phyloP scores from a whole-genome alignment of 768 basidiomycete species.

The Brasilioporus rufonigricans region DNA sequence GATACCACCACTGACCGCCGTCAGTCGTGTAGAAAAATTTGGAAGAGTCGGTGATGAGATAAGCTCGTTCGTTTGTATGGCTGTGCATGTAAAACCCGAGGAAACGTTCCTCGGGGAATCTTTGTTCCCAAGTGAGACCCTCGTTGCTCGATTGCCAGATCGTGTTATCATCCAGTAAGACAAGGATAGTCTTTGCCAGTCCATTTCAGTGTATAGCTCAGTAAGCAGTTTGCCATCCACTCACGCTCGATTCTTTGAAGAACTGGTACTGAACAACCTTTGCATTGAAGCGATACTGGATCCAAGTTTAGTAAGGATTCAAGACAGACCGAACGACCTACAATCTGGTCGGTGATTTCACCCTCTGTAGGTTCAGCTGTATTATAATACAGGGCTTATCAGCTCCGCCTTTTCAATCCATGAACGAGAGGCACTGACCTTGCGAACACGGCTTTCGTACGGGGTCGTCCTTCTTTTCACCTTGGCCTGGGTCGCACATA shows the following conservation, averaged over 20 bases:
- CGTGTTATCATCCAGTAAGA: slow-evolving; percentile 69
- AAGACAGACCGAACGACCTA: slow-evolving; percentile 34
- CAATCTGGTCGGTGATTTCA: slow-evolving; percentile 69
- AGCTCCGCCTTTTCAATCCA: background rate
- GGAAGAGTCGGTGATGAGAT: slow-evolving; percentile 71
- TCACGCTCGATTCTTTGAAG: slow-evolving; percentile 75
- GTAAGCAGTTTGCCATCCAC: slow-evolving; percentile 7
- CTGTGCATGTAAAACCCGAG: slow-evolving; percentile 86
- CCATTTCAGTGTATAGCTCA: background rate
- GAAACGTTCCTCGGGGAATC: slow-evolving; percentile 60
- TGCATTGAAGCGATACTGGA: slow-evolving; percentile 63
- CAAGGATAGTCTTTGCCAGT: slow-evolving; percentile 66
- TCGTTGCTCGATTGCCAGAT: slow-evolving; percentile 97
- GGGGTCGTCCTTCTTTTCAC: slow-evolving; percentile 64
- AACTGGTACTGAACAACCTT: slow-evolving; percentile 76
- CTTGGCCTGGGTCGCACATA: slow-evolving; percentile 63
- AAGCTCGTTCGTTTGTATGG: slow-evolving; percentile 78
- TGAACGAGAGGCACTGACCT: slow-evolving; percentile 40
- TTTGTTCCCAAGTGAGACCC: slow-evolving; percentile 85
- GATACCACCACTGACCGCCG: slow-evolving; percentile 71
- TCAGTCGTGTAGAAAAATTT: slow-evolving; percentile 81
- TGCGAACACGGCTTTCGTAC: slow-evolving; percentile 75
- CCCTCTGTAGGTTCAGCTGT: slow-evolving; percentile 81
- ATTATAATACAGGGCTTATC: background rate
- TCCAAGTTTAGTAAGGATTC: slow-evolving; percentile 6